A percentile compares a stretch with the other conserved stretches of the same genome.
Conservation (phyloP, 345 rosid genomes). For the Pistacia integerrima region DNA sequence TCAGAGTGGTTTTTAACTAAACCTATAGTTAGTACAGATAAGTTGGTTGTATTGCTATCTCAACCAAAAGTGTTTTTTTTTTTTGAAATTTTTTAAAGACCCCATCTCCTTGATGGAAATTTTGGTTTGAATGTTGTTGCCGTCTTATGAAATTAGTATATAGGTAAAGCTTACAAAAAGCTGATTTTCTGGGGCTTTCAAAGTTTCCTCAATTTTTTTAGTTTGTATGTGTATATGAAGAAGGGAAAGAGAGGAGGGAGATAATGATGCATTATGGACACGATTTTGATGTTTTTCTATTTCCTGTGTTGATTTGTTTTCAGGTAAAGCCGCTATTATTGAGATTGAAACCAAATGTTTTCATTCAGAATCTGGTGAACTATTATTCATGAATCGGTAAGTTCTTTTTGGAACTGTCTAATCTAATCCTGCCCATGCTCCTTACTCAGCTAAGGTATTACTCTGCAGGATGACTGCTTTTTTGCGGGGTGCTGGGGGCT, state of each 20-base stretch:
- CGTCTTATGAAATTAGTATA: neutral
- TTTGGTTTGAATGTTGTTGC: neutral
- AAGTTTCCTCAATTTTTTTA: too few relatives aligned
- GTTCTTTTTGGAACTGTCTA: conserved; percentile 21
- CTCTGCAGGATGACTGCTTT: conserved; percentile 57
- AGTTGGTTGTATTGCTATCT: conserved; percentile 1
- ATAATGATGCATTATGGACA: neutral
- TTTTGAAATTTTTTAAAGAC: neutral
- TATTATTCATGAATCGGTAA: conserved; percentile 81
- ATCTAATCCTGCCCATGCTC: conserved; percentile 6
- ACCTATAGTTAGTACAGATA: neutral
- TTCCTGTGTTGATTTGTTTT: conserved; percentile 12
- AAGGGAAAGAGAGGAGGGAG: neutral
- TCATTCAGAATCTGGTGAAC: conserved; percentile 66
- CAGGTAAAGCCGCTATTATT: conserved; percentile 90
- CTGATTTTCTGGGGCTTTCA: neutral
- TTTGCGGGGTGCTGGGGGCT: conserved; percentile 92
- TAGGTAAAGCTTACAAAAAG: neutral
- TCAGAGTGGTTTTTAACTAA: neutral
- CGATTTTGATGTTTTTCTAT: conserved; percentile 9
- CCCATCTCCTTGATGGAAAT: neutral
- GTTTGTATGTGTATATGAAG: too few relatives aligned
- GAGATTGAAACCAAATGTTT: conserved; percentile 80
- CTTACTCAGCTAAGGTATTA: conserved; percentile 18
- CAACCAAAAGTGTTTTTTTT: neutral